Evolutionary conservation across 2,329 filamentous ascomycete genomes (phyloP).

Genomic region (Blastomyces parvus): DNA sequence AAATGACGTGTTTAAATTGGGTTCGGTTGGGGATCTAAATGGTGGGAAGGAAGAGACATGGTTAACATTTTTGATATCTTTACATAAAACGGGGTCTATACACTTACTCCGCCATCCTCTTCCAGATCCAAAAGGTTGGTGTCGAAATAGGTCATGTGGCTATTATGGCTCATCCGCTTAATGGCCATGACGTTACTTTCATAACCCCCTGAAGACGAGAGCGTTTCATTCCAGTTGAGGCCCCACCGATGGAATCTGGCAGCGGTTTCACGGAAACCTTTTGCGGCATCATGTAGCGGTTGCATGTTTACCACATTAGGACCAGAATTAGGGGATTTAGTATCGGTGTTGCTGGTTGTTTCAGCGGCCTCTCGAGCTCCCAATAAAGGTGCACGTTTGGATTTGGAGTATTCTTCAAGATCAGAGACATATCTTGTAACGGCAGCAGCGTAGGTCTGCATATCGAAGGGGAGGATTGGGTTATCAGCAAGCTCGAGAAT

Average conservation of each 20-base stretch:
- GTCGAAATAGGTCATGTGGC: constrained; percentile 71
- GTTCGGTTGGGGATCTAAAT: constrained; percentile 67
- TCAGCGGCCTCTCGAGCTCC: not conserved
- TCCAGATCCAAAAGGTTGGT: constrained; percentile 70
- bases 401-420: constrained; percentile 55
- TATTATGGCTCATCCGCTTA: constrained; percentile 66
- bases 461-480: constrained; percentile 71
- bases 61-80: constrained; percentile 3
- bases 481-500: constrained; percentile 75
- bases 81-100: not conserved
- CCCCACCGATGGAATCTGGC: constrained; percentile 67
- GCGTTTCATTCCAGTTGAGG: constrained; percentile 60
- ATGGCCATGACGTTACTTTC: constrained; percentile 61
- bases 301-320: constrained; percentile 42
- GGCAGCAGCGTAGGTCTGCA: constrained; percentile 60
- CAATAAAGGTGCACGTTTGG: constrained; percentile 38
- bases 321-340: constrained; percentile 8
- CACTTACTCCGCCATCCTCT: constrained; percentile 61
- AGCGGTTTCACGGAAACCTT: constrained; percentile 51
- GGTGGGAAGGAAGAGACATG: constrained; percentile 2
- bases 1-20: constrained; percentile 90
- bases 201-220: constrained; percentile 63
- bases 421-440: constrained; percentile 57
- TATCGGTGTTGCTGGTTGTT: constrained; percentile 16
- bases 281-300: constrained; percentile 54